These are phyloP conservation scores for Myriosclerotinia duriaeana DNA, from an alignment of 2,329 filamentous ascomycete species.

Conservation along the genomic window DNA sequence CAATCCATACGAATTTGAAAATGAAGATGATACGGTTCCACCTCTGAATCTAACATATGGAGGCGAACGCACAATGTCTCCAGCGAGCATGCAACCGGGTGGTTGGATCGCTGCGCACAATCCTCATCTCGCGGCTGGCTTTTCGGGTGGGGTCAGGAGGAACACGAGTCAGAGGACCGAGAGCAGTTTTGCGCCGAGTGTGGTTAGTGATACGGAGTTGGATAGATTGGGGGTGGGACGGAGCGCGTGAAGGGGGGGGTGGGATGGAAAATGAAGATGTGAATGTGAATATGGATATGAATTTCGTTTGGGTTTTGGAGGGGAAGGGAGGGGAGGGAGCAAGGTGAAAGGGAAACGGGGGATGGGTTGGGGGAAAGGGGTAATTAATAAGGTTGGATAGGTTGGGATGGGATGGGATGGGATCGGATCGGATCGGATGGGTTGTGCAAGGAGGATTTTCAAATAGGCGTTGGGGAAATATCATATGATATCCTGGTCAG, in stretches of 20 bases:
- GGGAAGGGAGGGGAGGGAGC: no score
- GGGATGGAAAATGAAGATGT: constrained; percentile 12
- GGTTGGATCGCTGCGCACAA: constrained; percentile 2
- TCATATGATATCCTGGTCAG: constrained; percentile 39
- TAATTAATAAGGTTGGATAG: constrained; percentile 40
- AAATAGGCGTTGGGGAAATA: constrained; percentile 46
- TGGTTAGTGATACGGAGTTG: constrained; percentile 33
- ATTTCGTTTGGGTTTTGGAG: neutral
- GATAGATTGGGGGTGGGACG: constrained; percentile 33
- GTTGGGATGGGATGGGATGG: constrained; percentile 40
- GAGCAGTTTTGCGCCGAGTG: constrained; percentile 29
- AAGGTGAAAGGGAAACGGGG: constrained; percentile 31
- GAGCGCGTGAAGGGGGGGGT: constrained; percentile 23
- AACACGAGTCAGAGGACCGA: constrained; percentile 31
- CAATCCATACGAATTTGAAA: neutral
- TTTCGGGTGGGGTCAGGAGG: constrained; percentile 18
- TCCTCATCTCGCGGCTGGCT: neutral
- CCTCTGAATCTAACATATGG: neutral
- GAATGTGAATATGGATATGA: neutral
- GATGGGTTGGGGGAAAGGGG: constrained; percentile 13
- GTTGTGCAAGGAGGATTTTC: constrained; percentile 36
- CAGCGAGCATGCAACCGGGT: neutral
- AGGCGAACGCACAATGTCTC: neutral
- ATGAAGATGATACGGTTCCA: neutral
- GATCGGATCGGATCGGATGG: constrained; percentile 35